Evolutionary conservation across 2,329 filamentous ascomycete genomes (phyloP), one percentile per base, ranked within the genome.

Genomic region (Apiospora arundinis): DNA sequence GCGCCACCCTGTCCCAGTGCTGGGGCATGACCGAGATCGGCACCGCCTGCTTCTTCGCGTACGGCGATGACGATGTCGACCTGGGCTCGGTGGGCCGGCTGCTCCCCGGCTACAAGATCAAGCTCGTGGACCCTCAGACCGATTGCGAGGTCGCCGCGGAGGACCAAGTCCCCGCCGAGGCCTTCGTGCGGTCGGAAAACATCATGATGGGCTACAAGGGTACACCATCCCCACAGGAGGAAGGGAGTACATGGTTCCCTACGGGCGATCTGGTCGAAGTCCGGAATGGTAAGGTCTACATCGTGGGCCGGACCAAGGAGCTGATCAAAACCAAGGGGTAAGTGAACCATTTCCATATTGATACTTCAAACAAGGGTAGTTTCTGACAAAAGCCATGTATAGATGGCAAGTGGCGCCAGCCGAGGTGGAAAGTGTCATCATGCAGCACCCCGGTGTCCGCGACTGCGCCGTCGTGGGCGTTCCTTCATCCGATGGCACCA

Each of bases 11-110:
- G 18, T 80, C 80, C 12, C 85, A 87, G 72, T 81, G 87, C 48
- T 89, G 85, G 83, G 87, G 88, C 1, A 88, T 88, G 84, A 89
- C 87, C 0, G 88, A 89, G 77, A 82, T 77, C 74, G 87, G 87
- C 70, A 82, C 79, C 74, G 81, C 74, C 2, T 83, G 85, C 75
- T 82, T 83, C 70, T 81, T 79, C 69, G 78, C 77, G 23, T 82
- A 81, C 69, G 77, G 78, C 1, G 79, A 84, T 14, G 23, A 28
- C 69, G 76, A 79, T 18, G 84, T 85, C 65, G 75, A 78, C 21
- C 82, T 82, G 5, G 85, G 82, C 28, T 87, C 85, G 56, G 84
- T 89, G 9, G 87, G 87, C 6, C 77, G 81, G 2, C 76, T 82
- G 9, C 71, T 87, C 14, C 77, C 83, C 0, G 84, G 83, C 32